Base-by-base conservation (phyloP, 2,329 filamentous ascomycete species). In the Pyricularia pennisetigena region DNA sequence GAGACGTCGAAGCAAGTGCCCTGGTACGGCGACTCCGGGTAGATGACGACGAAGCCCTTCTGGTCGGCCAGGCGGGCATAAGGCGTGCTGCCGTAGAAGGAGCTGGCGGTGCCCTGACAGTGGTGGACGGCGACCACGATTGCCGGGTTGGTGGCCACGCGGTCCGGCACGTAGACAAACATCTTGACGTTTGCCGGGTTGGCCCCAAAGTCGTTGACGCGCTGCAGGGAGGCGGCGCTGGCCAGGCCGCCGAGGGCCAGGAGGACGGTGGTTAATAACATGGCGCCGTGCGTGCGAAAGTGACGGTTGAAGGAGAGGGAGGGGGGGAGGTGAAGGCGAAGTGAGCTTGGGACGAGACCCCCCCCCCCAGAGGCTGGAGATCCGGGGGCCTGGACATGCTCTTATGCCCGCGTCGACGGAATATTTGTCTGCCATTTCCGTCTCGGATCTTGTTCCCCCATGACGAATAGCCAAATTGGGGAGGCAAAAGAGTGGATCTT, bases 1-100 rank as follows among this genome's bases (percentile, higher is more conserved):
- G 81, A 82, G 2, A 88, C 85, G 70, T 89, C 86, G 84, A 85
- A 88, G 78, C 86, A 88, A 28, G 76, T 77, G 14, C 78, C 84
- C n/a, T 75, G 75, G 71, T 84, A 82, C 0, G 83, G 83, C 2
- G 81, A 82, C 71, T 81, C 79, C 1, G 85, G 85, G 75, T 85
- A 88, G 73, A 88, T 84, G 70, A 85, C 80, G 35, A 82, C 77
- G 71, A 80, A 79, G 62, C 80, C 80, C 69, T 81, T 75, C 66
- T 76, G 72, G 70, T 81, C 78, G n/a, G 78, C 75, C 4, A 79
- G 75, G 57, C 73, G 72, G 16, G 79, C 80, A 73, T 86, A 88
- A 0, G 82, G 82, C 0, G 80, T 82, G 59, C 77, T 76, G 16
- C 70, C 72, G 77, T 82, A 85, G 74, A 82, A 86, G 1, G 79